Evolutionary conservation across 108 stramenopile genomes (phyloP), one percentile per base, ranked within the genome.

Genomic region (Skeletonema tropicum): DNA sequence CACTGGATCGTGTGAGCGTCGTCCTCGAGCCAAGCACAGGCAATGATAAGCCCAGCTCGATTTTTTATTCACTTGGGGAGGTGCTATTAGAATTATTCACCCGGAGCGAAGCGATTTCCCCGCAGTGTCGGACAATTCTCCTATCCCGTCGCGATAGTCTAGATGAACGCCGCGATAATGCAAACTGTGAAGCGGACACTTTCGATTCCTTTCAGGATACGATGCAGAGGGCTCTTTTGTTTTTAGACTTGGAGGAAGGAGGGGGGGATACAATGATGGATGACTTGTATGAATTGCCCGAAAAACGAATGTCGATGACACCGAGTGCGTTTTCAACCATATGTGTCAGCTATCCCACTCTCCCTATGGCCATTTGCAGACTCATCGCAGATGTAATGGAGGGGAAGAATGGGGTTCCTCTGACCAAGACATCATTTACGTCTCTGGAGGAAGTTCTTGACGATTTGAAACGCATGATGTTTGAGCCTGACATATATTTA

Each of bases 391-490:
- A 73, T 62, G 31, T 73, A 0, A 64, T 73, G 25, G 52, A 55
- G 52, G 52, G 52, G 5, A 10, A 23, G 21, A 55, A 55, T 23
- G 52, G 52, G 15, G 52, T 23, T 55, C 19, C 36, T 48, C 35
- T 49, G 7, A 45, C 72, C 13, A 29, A 63, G 13, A 46, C 41
- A 15, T 32, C 72, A 23, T 73, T 48, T 49, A 38, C 36, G 15
- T 73, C 72, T 12, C 21, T 73, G 12, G 26, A 64, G 25, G 63
- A 73, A 33, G 63, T 73, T 4, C 12, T 64, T 2, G 61, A 55
- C 36, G 72, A 73, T 45, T 17, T 73, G 14, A 42, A 63, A 57
- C 62, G 63, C 25, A 73, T 73, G 63, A 48, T 52, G 31, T 48
- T 62, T 32, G 13, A 46, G 45, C 62, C 62, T 32, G 11, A 25